Evolutionary conservation across 2,329 filamentous ascomycete genomes (phyloP).

Genomic region (Blastomyces silverae): DNA sequence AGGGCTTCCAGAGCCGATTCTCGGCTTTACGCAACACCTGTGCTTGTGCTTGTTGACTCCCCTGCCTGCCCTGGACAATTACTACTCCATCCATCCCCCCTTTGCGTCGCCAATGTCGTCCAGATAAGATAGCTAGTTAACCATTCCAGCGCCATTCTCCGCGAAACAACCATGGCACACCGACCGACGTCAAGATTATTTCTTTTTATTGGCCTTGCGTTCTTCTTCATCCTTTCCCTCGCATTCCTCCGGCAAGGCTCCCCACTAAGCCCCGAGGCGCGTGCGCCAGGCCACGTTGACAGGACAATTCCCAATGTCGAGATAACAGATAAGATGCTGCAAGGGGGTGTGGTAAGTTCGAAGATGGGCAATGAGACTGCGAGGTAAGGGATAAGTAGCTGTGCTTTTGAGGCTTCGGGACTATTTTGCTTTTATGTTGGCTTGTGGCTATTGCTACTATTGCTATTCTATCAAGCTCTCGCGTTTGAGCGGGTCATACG

Average conservation of each 20-base stretch:
- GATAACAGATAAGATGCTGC: conserved; percentile 32
- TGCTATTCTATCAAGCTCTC: neutral
- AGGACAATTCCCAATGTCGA: conserved; percentile 27
- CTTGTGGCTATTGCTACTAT: neutral
- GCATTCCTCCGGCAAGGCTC: conserved; percentile 35
- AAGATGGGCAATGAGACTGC: conserved; percentile 45
- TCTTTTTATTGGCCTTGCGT: conserved; percentile 28
- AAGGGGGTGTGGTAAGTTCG: conserved; percentile 43
- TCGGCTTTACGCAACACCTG: too few species aligned
- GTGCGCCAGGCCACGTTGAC: conserved; percentile 38
- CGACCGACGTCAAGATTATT: conserved; percentile 36
- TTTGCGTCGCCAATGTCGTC: neutral
- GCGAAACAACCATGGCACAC: conserved; percentile 28
- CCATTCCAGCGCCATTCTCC: neutral
- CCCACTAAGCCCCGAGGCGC: conserved; percentile 35
- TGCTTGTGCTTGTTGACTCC: neutral
- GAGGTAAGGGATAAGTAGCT: conserved; percentile 34
- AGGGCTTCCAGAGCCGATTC: neutral
- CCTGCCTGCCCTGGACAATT: neutral
- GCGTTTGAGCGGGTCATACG: neutral
- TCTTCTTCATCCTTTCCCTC: conserved; percentile 35
- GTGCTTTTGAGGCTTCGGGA: neutral
- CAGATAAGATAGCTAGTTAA: neutral
- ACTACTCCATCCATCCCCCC: neutral
- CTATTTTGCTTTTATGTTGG: neutral